Evolutionary conservation across 306 rosid species (phyloP).

Genomic region (Acacia acuminata): DNA sequence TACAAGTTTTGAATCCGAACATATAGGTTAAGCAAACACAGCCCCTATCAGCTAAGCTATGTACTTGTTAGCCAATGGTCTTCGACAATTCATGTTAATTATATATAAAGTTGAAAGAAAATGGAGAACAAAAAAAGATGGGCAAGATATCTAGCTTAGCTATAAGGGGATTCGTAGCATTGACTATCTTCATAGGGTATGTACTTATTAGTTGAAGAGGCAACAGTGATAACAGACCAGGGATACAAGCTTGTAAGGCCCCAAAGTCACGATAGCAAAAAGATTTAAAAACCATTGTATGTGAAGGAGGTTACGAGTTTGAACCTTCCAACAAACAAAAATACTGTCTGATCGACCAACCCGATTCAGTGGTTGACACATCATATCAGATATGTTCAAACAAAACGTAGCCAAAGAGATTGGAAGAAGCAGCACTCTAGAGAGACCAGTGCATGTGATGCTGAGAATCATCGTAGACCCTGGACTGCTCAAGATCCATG

Average conservation of each 20-base stretch:
- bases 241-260: neutral
- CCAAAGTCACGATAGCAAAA: neutral
- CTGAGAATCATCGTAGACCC: slow-evolving; percentile 51
- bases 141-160: neutral
- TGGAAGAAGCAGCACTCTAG: slow-evolving; percentile 27
- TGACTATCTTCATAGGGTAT: neutral
- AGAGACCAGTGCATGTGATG: slow-evolving; percentile 63
- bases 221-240: neutral
- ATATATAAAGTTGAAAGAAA: neutral
- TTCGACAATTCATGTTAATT: neutral
- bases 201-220: neutral
- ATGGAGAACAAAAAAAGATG: neutral
- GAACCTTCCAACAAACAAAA: neutral
- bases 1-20: neutral
- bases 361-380: neutral
- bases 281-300: neutral
- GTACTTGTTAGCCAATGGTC: neutral
- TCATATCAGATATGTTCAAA: neutral
- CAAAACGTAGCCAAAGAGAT: neutral
- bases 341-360: neutral
- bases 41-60: neutral
- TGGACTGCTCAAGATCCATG: slow-evolving; percentile 62
- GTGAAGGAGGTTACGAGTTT: neutral
- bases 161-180: neutral
- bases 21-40: neutral